Percentiles rank a stretch among this genome's conserved stretches.
These are phyloP conservation scores for Heteromeles arbutifolia DNA, from an alignment of 306 rosid species.

Conservation along the genomic window DNA sequence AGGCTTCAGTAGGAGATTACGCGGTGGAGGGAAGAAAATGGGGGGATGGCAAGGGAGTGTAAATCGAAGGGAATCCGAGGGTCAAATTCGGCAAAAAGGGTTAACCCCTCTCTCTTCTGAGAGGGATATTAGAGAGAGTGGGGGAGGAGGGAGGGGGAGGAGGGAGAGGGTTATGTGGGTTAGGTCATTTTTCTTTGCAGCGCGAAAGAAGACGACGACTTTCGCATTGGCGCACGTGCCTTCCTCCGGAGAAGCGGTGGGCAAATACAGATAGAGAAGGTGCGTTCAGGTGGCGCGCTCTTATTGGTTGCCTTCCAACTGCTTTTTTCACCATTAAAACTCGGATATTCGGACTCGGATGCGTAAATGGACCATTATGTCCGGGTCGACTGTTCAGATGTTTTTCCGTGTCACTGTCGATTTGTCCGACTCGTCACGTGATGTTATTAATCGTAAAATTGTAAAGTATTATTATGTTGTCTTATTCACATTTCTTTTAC, in stretches of 20 bases:
- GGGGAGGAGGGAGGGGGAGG: neutral
- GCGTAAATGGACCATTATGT: neutral
- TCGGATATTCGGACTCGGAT: neutral
- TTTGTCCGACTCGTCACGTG: too few relatives aligned
- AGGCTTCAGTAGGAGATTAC: neutral
- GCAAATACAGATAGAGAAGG: neutral
- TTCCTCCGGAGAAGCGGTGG: neutral
- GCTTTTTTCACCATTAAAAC: neutral
- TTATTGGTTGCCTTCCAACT: neutral
- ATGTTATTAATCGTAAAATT: too few relatives aligned
- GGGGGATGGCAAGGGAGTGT: neutral
- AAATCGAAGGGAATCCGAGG: neutral
- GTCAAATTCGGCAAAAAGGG: neutral
- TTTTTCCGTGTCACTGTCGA: too few relatives aligned
- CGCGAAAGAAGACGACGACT: constrained; percentile 1
- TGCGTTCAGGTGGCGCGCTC: neutral
- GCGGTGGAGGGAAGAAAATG: neutral
- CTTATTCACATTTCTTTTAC: too few relatives aligned
- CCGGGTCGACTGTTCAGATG: neutral
- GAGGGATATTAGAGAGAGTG: neutral
- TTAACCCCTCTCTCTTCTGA: neutral
- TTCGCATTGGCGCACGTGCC: constrained; percentile 5
- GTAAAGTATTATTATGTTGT: too few relatives aligned
- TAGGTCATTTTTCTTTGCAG: constrained; percentile 5
- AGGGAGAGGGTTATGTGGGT: neutral